Evolutionary conservation across 2,329 filamentous ascomycete genomes (phyloP).

Genomic region (Aspergillus texensis): DNA sequence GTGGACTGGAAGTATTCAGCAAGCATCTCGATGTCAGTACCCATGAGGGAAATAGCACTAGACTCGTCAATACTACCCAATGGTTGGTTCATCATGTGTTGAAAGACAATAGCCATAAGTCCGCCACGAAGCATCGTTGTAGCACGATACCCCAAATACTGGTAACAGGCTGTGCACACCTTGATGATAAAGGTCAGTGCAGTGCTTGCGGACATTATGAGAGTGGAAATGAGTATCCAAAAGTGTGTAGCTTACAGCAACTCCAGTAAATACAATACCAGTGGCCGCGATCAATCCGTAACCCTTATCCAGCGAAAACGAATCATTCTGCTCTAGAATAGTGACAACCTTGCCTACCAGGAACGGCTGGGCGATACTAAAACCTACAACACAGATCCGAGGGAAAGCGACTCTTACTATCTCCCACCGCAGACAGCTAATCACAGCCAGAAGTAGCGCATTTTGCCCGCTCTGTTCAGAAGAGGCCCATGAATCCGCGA

Average conservation of each 20-base stretch:
- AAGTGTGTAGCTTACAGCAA: conserved; percentile 14
- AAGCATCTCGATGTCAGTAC: conserved; percentile 26
- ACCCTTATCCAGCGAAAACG: conserved; percentile 11
- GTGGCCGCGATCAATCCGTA: conserved; percentile 16
- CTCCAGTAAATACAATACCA: conserved; percentile 14
- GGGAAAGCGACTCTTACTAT: conserved; percentile 16
- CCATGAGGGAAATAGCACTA: conserved; percentile 26
- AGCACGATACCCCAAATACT: conserved; percentile 19
- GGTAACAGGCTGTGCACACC: conserved; percentile 16
- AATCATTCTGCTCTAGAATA: conserved; percentile 5
- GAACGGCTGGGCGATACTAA: conserved; percentile 22
- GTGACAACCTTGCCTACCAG: conserved; percentile 17
- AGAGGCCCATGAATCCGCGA: conserved; percentile 7
- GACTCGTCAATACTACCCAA: conserved; percentile 23
- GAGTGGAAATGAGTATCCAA: neutral
- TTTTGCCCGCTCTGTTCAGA: conserved; percentile 10
- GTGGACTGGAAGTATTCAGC: conserved; percentile 23
- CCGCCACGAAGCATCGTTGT: conserved; percentile 24
- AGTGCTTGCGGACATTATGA: neutral
- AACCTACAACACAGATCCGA: conserved; percentile 19
- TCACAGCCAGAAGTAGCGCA: conserved; percentile 16
- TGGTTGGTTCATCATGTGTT: conserved; percentile 25
- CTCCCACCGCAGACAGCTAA: conserved; percentile 22
- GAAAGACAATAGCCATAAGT: conserved; percentile 21
- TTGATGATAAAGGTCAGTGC: conserved; percentile 1